These are phyloP conservation scores for Suillus subaureus DNA, from an alignment of 768 basidiomycete genomes.

Conservation along the genomic window DNA sequence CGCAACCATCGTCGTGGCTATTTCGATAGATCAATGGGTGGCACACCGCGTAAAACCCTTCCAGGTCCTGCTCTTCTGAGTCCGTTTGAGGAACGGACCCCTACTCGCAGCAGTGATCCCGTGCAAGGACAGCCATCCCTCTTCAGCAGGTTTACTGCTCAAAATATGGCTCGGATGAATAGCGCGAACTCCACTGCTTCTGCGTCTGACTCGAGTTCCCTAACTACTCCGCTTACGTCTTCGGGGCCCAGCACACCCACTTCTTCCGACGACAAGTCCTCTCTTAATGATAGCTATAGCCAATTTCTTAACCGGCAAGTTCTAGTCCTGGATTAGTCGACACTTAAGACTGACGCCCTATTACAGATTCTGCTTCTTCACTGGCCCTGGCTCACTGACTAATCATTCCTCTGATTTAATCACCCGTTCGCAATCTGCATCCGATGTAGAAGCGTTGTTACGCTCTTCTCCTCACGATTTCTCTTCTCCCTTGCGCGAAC, in stretches of 20 bases:
- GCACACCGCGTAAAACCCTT: conserved; percentile 16
- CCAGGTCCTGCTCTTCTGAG: neutral
- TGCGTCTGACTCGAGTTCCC: conserved; percentile 46
- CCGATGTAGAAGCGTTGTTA: conserved; percentile 56
- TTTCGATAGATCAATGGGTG: conserved; percentile 44
- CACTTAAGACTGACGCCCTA: conserved; percentile 10
- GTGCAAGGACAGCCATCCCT: neutral
- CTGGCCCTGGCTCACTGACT: conserved; percentile 51
- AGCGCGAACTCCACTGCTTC: conserved; percentile 50
- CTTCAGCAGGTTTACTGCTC: conserved; percentile 4
- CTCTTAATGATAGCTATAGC: conserved; percentile 46
- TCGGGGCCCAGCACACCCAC: conserved; percentile 33
- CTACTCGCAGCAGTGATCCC: neutral
- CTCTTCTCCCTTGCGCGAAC: conserved; percentile 21
- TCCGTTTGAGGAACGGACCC: neutral
- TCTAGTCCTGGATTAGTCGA: neutral
- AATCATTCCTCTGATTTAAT: conserved; percentile 30
- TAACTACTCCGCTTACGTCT: conserved; percentile 44
- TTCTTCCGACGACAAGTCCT: conserved; percentile 14
- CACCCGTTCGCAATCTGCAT: conserved; percentile 50
- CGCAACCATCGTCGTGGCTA: conserved; percentile 64
- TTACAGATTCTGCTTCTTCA: conserved; percentile 79
- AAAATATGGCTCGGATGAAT: conserved; percentile 21
- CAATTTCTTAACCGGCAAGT: conserved; percentile 68
- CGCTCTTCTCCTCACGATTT: conserved; percentile 34